A percentile compares a stretch with the other conserved stretches of the same genome.
phyloP scores from a whole-genome alignment of 345 rosid species.

The Carallia pectinifolia region DNA sequence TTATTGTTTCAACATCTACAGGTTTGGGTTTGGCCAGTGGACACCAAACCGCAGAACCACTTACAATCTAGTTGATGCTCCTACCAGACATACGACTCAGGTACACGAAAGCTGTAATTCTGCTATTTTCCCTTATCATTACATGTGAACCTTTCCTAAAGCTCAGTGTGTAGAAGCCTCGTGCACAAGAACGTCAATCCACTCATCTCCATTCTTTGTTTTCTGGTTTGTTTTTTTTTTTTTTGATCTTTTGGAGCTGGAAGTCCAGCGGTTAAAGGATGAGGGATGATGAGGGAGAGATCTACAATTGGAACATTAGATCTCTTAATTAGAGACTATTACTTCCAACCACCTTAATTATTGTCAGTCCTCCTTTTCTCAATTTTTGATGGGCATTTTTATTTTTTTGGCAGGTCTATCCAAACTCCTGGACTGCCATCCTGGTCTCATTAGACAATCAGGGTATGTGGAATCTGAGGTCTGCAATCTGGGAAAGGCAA shows the following conservation, averaged over 20 bases:
- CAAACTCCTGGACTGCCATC: constrained; percentile 77
- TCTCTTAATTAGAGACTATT: too few species aligned
- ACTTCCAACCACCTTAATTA: too few species aligned
- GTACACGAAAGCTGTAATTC: constrained; percentile 26
- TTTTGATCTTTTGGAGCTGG: too few species aligned
- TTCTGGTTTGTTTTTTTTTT: too few species aligned
- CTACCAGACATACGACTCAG: constrained; percentile 84
- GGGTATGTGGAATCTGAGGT: constrained; percentile 97
- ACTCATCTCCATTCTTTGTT: too few species aligned
- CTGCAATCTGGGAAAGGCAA: constrained; percentile 85
- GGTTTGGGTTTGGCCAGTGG: constrained; percentile 83
- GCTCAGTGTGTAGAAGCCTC: too few species aligned
- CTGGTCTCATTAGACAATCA: constrained; percentile 84
- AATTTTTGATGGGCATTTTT: neutral
- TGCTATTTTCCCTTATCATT: neutral
- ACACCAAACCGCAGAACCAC: constrained; percentile 41
- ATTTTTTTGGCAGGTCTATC: constrained; percentile 60
- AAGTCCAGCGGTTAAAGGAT: too few species aligned
- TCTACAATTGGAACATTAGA: too few species aligned
- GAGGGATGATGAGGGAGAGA: too few species aligned
- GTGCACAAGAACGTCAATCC: too few species aligned
- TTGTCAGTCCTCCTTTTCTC: too few species aligned
- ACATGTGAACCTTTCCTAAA: too few species aligned
- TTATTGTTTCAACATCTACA: constrained; percentile 21
- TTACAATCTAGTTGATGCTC: constrained; percentile 72